A percentile compares a stretch with the other conserved stretches of the same genome.
Conservation (phyloP, 495 filamentous ascomycete species). For the Neurospora hispaniola region DNA sequence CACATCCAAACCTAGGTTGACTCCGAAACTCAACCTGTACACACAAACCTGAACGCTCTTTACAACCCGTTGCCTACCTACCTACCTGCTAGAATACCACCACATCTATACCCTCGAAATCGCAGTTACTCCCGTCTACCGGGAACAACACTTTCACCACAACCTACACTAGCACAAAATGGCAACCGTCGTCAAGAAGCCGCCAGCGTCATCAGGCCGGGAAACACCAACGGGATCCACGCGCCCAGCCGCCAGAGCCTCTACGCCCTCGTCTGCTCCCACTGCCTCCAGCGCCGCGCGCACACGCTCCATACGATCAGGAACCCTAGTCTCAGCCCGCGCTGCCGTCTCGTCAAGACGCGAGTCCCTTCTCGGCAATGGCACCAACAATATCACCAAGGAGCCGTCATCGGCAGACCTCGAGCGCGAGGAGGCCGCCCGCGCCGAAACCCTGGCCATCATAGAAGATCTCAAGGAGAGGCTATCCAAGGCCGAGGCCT, state of each 20-base stretch:
- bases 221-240: constrained; percentile 25
- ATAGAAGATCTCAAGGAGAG: constrained; percentile 78
- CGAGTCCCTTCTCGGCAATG: constrained; percentile 50
- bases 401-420: constrained; percentile 26
- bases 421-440: constrained; percentile 42
- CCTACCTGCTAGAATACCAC: background rate
- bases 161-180: constrained; percentile 7
- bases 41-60: background rate
- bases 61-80: background rate
- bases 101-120: background rate
- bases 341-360: constrained; percentile 51
- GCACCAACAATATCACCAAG: constrained; percentile 36
- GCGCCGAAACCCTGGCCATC: constrained; percentile 61
- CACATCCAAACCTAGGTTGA: background rate
- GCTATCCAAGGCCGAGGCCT: constrained; percentile 66
- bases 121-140: background rate
- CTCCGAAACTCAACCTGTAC: background rate
- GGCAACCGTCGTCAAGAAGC: constrained; percentile 36
- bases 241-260: constrained; percentile 22
- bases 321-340: constrained; percentile 58
- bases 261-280: constrained; percentile 27
- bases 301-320: constrained; percentile 40
- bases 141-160: background rate
- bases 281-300: constrained; percentile 28
- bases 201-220: constrained; percentile 26